These are phyloP conservation scores for Blastobotrys capitulatus DNA, from an alignment of 1,139 yeast species.

Conservation along the genomic window DNA sequence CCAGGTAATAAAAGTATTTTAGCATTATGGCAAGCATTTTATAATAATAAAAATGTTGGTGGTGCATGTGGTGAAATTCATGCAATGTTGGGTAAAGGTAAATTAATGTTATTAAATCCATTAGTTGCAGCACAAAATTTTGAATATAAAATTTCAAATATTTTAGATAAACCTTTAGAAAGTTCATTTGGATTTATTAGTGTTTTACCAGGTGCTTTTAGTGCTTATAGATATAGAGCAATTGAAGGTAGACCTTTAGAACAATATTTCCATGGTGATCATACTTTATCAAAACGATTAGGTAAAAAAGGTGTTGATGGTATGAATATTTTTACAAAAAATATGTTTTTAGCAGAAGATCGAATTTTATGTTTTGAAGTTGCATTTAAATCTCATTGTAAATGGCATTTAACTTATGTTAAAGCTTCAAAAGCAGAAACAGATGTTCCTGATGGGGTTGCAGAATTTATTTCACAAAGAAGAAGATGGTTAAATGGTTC, in stretches of 20 bases:
- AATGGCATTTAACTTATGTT: constrained; percentile 85
- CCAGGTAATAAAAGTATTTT: constrained; percentile 83
- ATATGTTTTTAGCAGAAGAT: constrained; percentile 95
- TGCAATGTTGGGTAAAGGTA: constrained; percentile 88
- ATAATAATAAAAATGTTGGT: constrained; percentile 89
- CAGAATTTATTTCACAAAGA: constrained; percentile 86
- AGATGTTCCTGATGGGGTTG: constrained; percentile 84
- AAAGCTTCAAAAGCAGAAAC: constrained; percentile 92
- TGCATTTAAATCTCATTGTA: constrained; percentile 69
- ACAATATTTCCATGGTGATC: constrained; percentile 91
- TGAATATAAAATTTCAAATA: constrained; percentile 93
- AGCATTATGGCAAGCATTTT: constrained; percentile 94
- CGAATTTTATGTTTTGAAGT: constrained; percentile 91
- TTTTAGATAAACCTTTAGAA: constrained; percentile 90
- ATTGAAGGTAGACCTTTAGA: constrained; percentile 56
- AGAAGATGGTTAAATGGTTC: constrained; percentile 97
- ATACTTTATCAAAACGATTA: constrained; percentile 41
- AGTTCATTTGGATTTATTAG: constrained; percentile 88
- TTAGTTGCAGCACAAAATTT: constrained; percentile 93
- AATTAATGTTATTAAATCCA: constrained; percentile 71
- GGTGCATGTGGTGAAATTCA: constrained; percentile 98
- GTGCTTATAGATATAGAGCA: constrained; percentile 57
- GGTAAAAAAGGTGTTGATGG: constrained; percentile 45
- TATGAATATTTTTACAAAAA: constrained; percentile 73
- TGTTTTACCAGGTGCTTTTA: constrained; percentile 92